Evolutionary conservation across 176 grass and related monocot species (phyloP).

Genomic region (Oryza glumipatula): DNA sequence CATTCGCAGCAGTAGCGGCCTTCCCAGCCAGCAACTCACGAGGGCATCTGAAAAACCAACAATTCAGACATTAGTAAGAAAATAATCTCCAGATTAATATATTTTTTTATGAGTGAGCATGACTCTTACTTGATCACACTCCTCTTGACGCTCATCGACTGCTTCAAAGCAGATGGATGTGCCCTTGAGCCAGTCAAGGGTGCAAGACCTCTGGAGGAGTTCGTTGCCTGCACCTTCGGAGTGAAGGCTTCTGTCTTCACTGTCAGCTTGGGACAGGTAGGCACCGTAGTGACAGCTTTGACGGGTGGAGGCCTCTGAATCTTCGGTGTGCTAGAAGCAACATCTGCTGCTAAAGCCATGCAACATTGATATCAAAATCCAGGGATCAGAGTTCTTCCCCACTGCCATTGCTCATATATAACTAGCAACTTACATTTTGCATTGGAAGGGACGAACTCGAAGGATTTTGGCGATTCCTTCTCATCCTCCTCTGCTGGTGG

Average conservation of each 20-base stretch:
- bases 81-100: not conserved
- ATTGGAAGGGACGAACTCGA: conserved; percentile 47
- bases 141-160: conserved; percentile 49
- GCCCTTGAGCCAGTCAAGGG: conserved; percentile 29
- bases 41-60: conserved; percentile 24
- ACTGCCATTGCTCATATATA: not conserved
- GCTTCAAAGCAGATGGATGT: conserved; percentile 40
- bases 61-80: conserved; percentile 4
- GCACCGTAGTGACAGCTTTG: not conserved
- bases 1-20: conserved; percentile 30
- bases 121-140: conserved; percentile 60
- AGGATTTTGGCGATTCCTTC: conserved; percentile 28
- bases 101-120: not conserved
- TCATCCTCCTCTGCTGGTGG: conserved; percentile 10
- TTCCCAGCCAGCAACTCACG: conserved; percentile 19
- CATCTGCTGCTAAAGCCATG: conserved; percentile 34
- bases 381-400: not conserved
- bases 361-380: conserved; percentile 12
- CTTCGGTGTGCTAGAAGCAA: conserved; percentile 51
- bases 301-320: conserved; percentile 38
- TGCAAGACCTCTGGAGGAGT: conserved; percentile 33
- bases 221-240: conserved; percentile 39
- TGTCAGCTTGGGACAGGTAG: conserved; percentile 1
- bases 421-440: conserved; percentile 43
- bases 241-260: conserved; percentile 36